These are phyloP conservation scores for Aspergillus nidulans DNA, from an alignment of 495 filamentous ascomycete genomes.

Conservation along the genomic window DNA sequence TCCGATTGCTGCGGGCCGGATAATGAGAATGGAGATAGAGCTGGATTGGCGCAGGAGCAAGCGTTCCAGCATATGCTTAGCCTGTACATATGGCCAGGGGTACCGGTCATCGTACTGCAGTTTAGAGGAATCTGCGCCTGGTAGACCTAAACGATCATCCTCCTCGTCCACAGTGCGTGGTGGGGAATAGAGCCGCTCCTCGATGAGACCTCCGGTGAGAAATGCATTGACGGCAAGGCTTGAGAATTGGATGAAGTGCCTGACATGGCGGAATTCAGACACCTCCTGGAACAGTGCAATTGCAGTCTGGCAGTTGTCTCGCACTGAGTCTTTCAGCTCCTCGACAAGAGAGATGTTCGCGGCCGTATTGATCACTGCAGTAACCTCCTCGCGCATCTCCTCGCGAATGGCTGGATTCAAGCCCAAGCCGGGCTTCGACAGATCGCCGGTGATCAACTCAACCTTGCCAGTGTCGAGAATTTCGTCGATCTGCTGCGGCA, in stretches of 20 bases:
- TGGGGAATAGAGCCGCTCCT: conserved; percentile 8
- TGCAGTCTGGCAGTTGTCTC: conserved; percentile 10
- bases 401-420: neutral
- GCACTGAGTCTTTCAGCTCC: conserved; percentile 4
- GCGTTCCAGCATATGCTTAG: conserved; percentile 23
- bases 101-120: conserved; percentile 9
- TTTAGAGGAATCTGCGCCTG: neutral
- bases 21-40: conserved; percentile 10
- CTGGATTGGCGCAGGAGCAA: conserved; percentile 2
- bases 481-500: conserved; percentile 19
- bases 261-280: conserved; percentile 7
- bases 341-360: conserved; percentile 16
- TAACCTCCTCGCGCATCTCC: conserved; percentile 8
- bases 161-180: conserved; percentile 1
- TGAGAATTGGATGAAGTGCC: conserved; percentile 16
- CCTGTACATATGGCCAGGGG: conserved; percentile 15
- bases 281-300: neutral
- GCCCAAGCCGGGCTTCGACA: conserved; percentile 11
- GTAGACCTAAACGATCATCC: conserved; percentile 5
- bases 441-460: conserved; percentile 16
- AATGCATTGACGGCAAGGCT: conserved; percentile 11
- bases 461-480: conserved; percentile 19
- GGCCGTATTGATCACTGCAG: conserved; percentile 14
- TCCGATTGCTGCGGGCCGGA: conserved; percentile 16
- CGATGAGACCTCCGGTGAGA: conserved; percentile 10